These are phyloP conservation scores for Anacardium occidentale DNA, from an alignment of 345 rosid genomes.

Conservation along the genomic window DNA sequence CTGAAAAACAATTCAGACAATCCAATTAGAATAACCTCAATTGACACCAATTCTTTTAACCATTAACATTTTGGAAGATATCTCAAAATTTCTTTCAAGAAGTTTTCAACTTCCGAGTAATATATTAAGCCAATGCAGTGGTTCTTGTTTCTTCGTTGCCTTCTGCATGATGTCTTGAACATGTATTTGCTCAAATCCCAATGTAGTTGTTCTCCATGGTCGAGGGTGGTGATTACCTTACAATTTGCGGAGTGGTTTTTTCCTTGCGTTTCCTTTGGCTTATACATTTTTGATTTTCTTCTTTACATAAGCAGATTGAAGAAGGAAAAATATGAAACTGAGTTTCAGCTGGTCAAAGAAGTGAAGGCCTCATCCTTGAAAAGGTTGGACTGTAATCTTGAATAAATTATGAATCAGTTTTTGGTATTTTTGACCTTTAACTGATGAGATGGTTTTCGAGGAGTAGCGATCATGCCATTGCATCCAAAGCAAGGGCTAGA, in stretches of 20 bases:
- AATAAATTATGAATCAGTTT: background rate
- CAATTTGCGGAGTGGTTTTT: background rate
- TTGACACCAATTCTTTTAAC: background rate
- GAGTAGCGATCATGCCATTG: slow-evolving; percentile 11
- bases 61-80: background rate
- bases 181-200: background rate
- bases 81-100: background rate
- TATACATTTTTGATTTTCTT: slow-evolving; percentile 6
- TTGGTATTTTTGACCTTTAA: background rate
- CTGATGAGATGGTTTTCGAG: slow-evolving; percentile 22
- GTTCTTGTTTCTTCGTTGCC: background rate
- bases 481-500: slow-evolving; percentile 21
- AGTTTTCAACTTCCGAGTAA: background rate
- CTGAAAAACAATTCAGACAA: background rate
- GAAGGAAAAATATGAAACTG: slow-evolving; percentile 25
- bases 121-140: background rate
- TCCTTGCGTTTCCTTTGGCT: slow-evolving; percentile 1
- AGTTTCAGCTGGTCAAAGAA: slow-evolving; percentile 19
- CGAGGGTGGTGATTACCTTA: background rate
- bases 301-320: slow-evolving; percentile 33
- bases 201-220: background rate
- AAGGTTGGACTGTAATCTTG: slow-evolving; percentile 27
- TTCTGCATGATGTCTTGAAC: background rate
- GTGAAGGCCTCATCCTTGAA: slow-evolving; percentile 26
- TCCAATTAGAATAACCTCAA: background rate